Evolutionary conservation across 192 early-diverging fungal species (phyloP), one percentile per base, ranked within the genome.

Genomic region (Umbelopsis isabellina): DNA sequence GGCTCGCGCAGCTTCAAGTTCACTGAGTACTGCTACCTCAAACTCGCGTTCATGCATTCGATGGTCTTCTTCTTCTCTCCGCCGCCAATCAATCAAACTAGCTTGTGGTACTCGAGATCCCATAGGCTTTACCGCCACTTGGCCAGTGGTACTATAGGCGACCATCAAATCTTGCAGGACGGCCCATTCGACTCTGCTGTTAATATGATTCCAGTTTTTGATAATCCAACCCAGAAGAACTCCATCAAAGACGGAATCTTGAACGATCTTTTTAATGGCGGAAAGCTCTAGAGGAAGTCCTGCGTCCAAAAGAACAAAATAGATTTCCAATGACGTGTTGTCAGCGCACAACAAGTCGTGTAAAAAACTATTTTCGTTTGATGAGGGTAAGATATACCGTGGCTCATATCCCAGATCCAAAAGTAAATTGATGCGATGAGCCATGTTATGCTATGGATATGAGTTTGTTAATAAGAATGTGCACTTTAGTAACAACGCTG

Each of bases 171-270:
- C 55, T 61, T 61, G 55, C 33, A 61, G 33, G 2, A 61, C 30
- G 4, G 30, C 6, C 55, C 55, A 61, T 13, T 61, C 30, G 2
- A 61, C 55, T 37, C 30, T 37, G 18, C 55, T 61, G 55, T 61
- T 61, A 8, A 61, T 61, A 25, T 61, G 55, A 27, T 15, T 61
- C 55, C 55, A 61, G 3, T 61, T 61, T 61, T 61, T 61, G 30
- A 61, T 61, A 35, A 61, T 61, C 55, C 55, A 61, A 12, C 55
- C 55, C 55, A 61, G 33, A 13, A 61, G 30, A 25, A 61, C 13
- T 1, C 55, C 55, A 4, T 61, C 27, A 13, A 61, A 61, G 2
- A 35, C 55, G 13, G 55, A 33, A 33, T 33, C 25, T 18, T 61
- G 13, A 33, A 61, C 55, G 27, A 61, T 61, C 30, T 61, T 61